phyloP scores from a whole-genome alignment of 1,139 yeast genomes.

The Saccharomyces hybrid region DNA sequence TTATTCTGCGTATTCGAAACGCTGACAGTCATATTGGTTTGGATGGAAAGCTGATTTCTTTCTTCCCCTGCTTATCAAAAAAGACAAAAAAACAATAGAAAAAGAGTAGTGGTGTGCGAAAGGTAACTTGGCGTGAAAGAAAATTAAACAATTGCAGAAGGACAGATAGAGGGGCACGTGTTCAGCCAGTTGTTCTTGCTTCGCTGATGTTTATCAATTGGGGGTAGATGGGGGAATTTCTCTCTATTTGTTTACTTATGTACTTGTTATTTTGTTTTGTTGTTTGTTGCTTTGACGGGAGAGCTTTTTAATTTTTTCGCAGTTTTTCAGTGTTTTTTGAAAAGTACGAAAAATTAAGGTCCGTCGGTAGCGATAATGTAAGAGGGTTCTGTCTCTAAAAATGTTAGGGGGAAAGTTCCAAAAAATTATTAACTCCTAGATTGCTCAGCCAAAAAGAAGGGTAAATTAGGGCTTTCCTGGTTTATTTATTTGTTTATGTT shows the following conservation, averaged over 20 bases:
- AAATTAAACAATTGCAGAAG: neutral
- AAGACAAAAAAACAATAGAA: neutral
- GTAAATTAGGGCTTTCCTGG: neutral
- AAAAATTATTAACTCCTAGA: neutral
- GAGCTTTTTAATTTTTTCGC: neutral
- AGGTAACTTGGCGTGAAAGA: slow-evolving; percentile 1
- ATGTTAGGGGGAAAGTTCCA: neutral
- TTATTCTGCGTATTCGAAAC: slow-evolving; percentile 2
- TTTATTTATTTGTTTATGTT: neutral
- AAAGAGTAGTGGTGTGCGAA: neutral
- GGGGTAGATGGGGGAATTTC: neutral
- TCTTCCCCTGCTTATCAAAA: neutral
- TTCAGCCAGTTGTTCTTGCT: neutral
- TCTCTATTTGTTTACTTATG: neutral
- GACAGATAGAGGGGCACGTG: neutral
- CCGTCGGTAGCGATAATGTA: neutral
- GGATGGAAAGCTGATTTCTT: neutral
- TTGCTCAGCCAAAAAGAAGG: neutral
- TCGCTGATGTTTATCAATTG: neutral
- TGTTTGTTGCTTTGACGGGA: neutral
- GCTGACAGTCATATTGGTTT: neutral
- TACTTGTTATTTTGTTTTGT: neutral
- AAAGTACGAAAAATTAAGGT: neutral
- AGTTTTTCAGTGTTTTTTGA: neutral
- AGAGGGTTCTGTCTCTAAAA: neutral